phyloP scores from a whole-genome alignment of 2,329 filamentous ascomycete genomes.

The Sporothrix pseudoabietina region DNA sequence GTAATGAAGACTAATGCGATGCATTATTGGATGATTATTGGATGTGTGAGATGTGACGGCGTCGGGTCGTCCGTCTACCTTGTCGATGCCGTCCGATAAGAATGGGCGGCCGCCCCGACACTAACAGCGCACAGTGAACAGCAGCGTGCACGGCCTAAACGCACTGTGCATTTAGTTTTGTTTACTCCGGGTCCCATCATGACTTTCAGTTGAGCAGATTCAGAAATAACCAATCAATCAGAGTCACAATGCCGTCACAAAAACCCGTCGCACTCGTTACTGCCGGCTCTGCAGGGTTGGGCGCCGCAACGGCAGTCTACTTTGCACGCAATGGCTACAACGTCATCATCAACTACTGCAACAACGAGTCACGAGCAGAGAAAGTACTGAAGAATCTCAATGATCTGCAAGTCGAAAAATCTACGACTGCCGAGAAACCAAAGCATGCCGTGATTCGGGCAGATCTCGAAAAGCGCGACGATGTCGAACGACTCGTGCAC shows the following conservation, averaged over 20 bases:
- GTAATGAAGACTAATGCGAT: background rate
- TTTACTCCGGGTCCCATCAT: background rate
- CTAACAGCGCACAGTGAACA: background rate
- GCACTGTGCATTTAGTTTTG: background rate
- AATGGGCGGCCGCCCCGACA: background rate
- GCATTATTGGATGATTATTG: no score
- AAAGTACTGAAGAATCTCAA: constrained; percentile 59
- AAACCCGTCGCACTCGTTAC: constrained; percentile 49
- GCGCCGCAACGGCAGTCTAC: constrained; percentile 65
- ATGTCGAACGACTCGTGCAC: constrained; percentile 61
- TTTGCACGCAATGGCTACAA: constrained; percentile 70
- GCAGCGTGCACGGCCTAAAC: background rate
- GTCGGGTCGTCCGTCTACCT: background rate
- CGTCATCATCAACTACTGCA: constrained; percentile 73
- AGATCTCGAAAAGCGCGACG: constrained; percentile 63
- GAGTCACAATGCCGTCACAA: constrained; percentile 26
- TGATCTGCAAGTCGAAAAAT: constrained; percentile 36
- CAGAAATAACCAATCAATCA: background rate
- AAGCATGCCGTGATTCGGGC: constrained; percentile 60
- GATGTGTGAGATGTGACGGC: background rate
- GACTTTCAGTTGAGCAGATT: background rate
- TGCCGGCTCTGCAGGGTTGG: constrained; percentile 65
- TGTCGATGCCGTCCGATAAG: background rate
- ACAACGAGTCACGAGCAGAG: constrained; percentile 61
- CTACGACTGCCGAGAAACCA: constrained; percentile 38